phyloP scores from a whole-genome alignment of 768 basidiomycete genomes.

The Hortiboletus campestris region DNA sequence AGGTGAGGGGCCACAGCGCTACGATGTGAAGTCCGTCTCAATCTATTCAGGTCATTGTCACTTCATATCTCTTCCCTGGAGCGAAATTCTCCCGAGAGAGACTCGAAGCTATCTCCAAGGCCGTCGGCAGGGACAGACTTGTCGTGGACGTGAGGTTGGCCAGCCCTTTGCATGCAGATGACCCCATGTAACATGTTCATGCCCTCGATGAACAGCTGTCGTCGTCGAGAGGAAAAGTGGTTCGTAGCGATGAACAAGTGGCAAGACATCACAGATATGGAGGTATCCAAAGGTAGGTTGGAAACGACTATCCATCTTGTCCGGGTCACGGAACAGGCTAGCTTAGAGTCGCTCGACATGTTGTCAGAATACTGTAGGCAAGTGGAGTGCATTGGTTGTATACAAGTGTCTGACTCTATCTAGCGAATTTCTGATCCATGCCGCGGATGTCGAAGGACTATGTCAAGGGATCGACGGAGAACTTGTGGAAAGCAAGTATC shows the following conservation, averaged over 20 bases:
- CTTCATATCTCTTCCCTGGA: constrained; percentile 90
- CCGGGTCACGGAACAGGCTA: neutral
- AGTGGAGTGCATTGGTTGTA: constrained; percentile 7
- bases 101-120: constrained; percentile 56
- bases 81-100: constrained; percentile 75
- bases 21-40: constrained; percentile 4
- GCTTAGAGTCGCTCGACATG: constrained; percentile 72
- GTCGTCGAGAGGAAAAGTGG: constrained; percentile 75
- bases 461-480: constrained; percentile 95
- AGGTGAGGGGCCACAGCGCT: constrained; percentile 52
- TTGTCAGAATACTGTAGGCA: constrained; percentile 83
- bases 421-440: constrained; percentile 94
- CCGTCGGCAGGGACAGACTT: constrained; percentile 79
- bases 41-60: constrained; percentile 83
- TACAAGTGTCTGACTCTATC: constrained; percentile 13
- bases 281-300: constrained; percentile 71
- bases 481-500: constrained; percentile 68
- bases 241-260: constrained; percentile 98
- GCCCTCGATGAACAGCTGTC: constrained; percentile 57
- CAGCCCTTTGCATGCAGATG: neutral
- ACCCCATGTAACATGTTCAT: neutral
- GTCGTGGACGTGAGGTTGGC: constrained; percentile 92
- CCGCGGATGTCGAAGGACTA: constrained; percentile 97
- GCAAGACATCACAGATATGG: constrained; percentile 95
- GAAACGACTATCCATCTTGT: neutral